Conservation (phyloP, 768 basidiomycete genomes). For the Candolleomyces aberdarensis region DNA sequence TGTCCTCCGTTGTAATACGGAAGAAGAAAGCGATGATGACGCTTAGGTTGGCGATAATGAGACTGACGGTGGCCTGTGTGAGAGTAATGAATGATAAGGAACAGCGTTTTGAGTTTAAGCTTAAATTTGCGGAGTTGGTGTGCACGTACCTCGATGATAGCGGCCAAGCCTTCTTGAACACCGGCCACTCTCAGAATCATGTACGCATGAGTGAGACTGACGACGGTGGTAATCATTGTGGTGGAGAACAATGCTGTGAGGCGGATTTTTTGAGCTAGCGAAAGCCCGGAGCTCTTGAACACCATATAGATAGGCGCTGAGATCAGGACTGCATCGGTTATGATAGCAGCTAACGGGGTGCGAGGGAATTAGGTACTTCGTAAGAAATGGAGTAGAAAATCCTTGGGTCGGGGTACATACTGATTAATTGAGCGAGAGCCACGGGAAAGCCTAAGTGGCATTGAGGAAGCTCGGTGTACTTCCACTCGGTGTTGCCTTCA, state of each 20-base stretch:
- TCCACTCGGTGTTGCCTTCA: neutral
- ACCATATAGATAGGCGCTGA: conserved; percentile 39
- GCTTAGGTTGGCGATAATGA: conserved; percentile 41
- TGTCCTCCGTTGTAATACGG: conserved; percentile 16
- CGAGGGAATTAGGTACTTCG: neutral
- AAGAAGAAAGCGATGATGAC: conserved; percentile 34
- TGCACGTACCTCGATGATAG: neutral
- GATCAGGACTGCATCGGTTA: conserved; percentile 41
- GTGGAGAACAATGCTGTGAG: conserved; percentile 43
- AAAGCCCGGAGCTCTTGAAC: conserved; percentile 28
- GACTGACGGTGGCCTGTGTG: conserved; percentile 29
- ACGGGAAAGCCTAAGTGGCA: neutral
- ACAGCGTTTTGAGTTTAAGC: neutral
- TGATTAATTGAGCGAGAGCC: neutral
- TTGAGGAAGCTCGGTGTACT: neutral
- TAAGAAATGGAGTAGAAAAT: neutral
- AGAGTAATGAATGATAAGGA: neutral
- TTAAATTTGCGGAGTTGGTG: neutral
- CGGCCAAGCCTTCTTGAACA: conserved; percentile 14
- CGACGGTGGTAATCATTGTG: conserved; percentile 34
- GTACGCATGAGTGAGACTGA: conserved; percentile 34
- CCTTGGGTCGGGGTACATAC: neutral
- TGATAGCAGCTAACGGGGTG: conserved; percentile 33
- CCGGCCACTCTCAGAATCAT: conserved; percentile 24
- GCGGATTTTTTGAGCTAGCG: conserved; percentile 29